Evolutionary conservation across 495 filamentous ascomycete genomes (phyloP).

Genomic region (Rhizodiscina lignyota): DNA sequence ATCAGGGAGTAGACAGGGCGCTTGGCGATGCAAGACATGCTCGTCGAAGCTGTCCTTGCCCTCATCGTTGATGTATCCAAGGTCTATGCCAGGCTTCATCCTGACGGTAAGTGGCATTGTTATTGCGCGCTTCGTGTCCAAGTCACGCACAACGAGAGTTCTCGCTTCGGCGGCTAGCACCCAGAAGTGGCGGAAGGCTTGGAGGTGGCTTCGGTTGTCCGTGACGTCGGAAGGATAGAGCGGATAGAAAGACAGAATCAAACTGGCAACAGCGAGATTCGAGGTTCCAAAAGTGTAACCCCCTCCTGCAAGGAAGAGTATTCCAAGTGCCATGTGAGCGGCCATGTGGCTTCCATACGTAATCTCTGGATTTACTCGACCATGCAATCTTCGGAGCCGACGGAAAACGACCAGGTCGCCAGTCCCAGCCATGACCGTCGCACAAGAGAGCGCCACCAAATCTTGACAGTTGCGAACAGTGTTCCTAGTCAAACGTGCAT

Average conservation of each 20-base stretch:
- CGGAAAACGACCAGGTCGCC: slow-evolving; percentile 82
- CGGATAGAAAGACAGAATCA: slow-evolving; percentile 88
- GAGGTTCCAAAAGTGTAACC: slow-evolving; percentile 85
- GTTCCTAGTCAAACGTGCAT: slow-evolving; percentile 61
- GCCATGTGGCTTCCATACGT: slow-evolving; percentile 91
- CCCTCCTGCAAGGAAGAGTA: slow-evolving; percentile 81
- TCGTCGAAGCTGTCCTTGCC: not conserved
- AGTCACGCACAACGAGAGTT: slow-evolving; percentile 72
- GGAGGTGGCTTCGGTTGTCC: slow-evolving; percentile 85
- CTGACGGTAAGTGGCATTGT: slow-evolving; percentile 49
- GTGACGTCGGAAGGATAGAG: slow-evolving; percentile 75
- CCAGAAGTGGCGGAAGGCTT: slow-evolving; percentile 97
- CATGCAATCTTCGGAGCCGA: slow-evolving; percentile 74
- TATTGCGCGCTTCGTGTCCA: slow-evolving; percentile 64
- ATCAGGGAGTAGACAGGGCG: slow-evolving; percentile 76
- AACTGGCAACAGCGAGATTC: slow-evolving; percentile 65
- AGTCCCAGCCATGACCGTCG: slow-evolving; percentile 87
- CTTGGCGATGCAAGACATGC: not conserved
- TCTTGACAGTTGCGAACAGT: slow-evolving; percentile 85
- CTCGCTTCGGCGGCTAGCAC: slow-evolving; percentile 81
- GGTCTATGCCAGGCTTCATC: slow-evolving; percentile 29
- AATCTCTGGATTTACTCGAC: slow-evolving; percentile 67
- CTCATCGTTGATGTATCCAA: slow-evolving; percentile 6
- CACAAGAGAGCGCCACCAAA: slow-evolving; percentile 58
- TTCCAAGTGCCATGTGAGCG: slow-evolving; percentile 77